These are phyloP conservation scores for Boletus reticulatus DNA, from an alignment of 768 basidiomycete genomes.

Conservation along the genomic window DNA sequence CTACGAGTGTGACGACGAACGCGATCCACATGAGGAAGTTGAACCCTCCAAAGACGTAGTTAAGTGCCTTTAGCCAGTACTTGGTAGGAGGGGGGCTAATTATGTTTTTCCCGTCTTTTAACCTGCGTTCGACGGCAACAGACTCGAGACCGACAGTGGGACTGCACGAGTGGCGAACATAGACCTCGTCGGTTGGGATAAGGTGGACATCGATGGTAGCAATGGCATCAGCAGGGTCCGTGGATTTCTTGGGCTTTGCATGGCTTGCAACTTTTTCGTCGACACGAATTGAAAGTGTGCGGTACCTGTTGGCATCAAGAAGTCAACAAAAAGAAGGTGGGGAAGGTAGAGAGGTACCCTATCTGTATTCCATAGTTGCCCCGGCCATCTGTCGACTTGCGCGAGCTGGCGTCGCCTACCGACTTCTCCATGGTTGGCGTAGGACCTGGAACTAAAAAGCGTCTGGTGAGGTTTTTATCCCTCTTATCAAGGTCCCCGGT, in stretches of 20 bases:
- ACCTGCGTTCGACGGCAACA: conserved; percentile 40
- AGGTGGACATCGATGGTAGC: conserved; percentile 49
- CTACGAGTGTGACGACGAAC: conserved; percentile 45
- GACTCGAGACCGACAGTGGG: conserved; percentile 46
- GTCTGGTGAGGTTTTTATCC: conserved; percentile 11
- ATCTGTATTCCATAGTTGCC: conserved; percentile 33
- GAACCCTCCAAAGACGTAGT: conserved; percentile 58
- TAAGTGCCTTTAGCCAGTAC: conserved; percentile 47
- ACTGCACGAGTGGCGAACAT: conserved; percentile 42
- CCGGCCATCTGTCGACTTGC: conserved; percentile 16
- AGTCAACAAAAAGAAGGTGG: background rate
- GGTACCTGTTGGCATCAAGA: conserved; percentile 28
- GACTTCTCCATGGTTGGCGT: conserved; percentile 20
- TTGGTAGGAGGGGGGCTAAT: conserved; percentile 49
- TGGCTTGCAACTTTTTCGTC: conserved; percentile 27
- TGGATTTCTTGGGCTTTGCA: conserved; percentile 15
- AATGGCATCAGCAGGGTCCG: conserved; percentile 39
- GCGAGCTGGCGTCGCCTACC: background rate
- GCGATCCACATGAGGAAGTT: conserved; percentile 56
- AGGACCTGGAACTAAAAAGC: background rate
- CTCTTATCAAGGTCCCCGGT: conserved; percentile 7
- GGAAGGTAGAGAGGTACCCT: conserved; percentile 10
- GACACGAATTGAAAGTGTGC: conserved; percentile 47
- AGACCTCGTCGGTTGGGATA: conserved; percentile 40
- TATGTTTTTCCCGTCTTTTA: conserved; percentile 44